Conservation (phyloP, 352 stramenopile genomes). For the Thalassiosira exigua region DNA sequence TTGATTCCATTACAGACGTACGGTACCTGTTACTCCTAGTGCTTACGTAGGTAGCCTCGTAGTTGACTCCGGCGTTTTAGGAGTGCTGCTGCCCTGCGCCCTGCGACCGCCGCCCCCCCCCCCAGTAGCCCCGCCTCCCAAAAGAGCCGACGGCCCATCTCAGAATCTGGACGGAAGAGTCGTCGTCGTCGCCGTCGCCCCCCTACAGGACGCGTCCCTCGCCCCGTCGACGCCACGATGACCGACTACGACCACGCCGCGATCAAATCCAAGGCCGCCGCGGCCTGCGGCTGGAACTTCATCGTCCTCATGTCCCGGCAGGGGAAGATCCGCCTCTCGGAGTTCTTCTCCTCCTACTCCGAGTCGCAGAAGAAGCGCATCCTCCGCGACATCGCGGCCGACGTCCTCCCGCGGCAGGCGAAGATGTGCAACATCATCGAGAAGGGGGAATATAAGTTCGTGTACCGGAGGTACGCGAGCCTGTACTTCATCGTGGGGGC, state of each 20-base stretch:
- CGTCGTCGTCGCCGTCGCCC: background rate
- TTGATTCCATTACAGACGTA: background rate
- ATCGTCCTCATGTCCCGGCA: conserved; percentile 85
- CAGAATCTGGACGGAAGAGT: too few species aligned
- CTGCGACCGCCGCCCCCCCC: too few species aligned
- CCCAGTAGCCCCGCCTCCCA: too few species aligned
- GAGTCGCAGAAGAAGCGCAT: conserved; percentile 83
- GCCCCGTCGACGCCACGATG: conserved; percentile 17
- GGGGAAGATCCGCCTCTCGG: conserved; percentile 82
- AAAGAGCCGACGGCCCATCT: too few species aligned
- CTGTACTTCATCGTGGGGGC: conserved; percentile 97
- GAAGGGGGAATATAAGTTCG: conserved; percentile 97
- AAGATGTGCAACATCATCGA: conserved; percentile 96
- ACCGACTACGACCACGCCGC: conserved; percentile 35
- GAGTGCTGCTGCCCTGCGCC: too few species aligned
- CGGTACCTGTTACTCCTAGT: too few species aligned
- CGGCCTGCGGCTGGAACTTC: conserved; percentile 79
- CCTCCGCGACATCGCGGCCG: conserved; percentile 77
- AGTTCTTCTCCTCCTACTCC: conserved; percentile 85
- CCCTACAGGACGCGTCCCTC: too few species aligned
- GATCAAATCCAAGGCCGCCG: conserved; percentile 56
- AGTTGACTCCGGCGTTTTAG: too few species aligned
- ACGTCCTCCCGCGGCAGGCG: conserved; percentile 85
- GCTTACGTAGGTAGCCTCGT: too few species aligned
- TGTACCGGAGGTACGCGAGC: conserved; percentile 96